Conservation (phyloP, 2,329 filamentous ascomycete species). For the Pseudogymnoascus sp. region DNA sequence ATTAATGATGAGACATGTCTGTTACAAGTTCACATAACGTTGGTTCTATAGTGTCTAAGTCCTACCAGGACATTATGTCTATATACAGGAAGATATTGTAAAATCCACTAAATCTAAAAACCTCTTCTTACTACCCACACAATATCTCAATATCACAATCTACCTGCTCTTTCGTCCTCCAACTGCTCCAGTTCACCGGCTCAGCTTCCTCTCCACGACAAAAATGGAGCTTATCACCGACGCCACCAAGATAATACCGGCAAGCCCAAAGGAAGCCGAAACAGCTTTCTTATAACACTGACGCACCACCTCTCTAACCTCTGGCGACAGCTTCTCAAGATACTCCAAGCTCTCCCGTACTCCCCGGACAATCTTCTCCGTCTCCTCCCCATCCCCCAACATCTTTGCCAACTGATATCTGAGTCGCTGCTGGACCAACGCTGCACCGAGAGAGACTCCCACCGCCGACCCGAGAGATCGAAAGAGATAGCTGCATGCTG, state of each 20-base stretch:
- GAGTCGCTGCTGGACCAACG: constrained; percentile 63
- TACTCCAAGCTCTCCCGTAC: constrained; percentile 66
- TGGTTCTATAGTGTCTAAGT: neutral
- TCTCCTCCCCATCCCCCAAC: constrained; percentile 50
- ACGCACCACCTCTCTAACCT: constrained; percentile 51
- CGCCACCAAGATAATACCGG: constrained; percentile 30
- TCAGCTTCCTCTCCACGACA: constrained; percentile 49
- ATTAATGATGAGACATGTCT: neutral
- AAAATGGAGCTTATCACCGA: constrained; percentile 40
- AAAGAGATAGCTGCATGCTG: constrained; percentile 76
- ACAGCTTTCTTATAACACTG: constrained; percentile 53
- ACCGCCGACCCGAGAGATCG: constrained; percentile 68
- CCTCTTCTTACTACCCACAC: neutral
- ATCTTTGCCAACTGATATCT: constrained; percentile 46
- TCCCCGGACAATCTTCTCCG: constrained; percentile 57
- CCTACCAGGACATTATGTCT: neutral
- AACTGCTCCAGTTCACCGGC: constrained; percentile 14
- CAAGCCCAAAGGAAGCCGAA: constrained; percentile 35
- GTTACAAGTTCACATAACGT: neutral
- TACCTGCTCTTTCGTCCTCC: neutral
- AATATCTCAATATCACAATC: neutral
- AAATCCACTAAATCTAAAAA: neutral
- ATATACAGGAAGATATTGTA: neutral
- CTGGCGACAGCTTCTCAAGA: constrained; percentile 57
- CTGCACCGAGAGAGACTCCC: constrained; percentile 54